Evolutionary conservation across 345 rosid genomes (phyloP).

Genomic region (Dovyalis caffra): DNA sequence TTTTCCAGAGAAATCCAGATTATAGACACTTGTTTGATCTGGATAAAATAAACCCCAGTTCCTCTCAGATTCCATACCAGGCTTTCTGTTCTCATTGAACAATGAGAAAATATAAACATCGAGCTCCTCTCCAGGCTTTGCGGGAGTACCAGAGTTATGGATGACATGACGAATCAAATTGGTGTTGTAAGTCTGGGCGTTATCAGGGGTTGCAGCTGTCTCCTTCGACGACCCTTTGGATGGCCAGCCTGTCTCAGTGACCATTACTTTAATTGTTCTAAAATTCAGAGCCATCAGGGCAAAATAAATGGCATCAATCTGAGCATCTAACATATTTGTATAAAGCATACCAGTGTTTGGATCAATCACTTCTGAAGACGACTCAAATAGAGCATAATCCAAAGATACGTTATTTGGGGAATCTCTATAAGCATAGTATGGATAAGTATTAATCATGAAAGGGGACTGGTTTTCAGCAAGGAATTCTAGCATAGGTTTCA

Average conservation of each 20-base stretch:
- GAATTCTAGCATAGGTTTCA: constrained; percentile 82
- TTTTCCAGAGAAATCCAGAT: constrained; percentile 77
- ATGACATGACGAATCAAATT: constrained; percentile 74
- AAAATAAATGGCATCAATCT: constrained; percentile 79
- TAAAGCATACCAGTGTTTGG: constrained; percentile 86
- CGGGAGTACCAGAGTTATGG: no score
- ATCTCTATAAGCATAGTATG: constrained; percentile 79
- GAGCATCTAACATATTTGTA: constrained; percentile 98
- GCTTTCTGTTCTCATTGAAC: constrained; percentile 84
- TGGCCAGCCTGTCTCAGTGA: constrained; percentile 96
- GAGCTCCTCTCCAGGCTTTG: constrained; percentile 62
- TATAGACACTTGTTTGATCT: constrained; percentile 78
- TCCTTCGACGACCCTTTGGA: constrained; percentile 81
- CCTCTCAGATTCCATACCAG: constrained; percentile 82
- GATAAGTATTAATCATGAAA: constrained; percentile 83
- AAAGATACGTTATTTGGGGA: constrained; percentile 75
- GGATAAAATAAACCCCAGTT: constrained; percentile 95
- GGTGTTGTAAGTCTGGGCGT: constrained; percentile 71
- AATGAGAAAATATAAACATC: constrained; percentile 79
- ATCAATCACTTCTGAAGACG: constrained; percentile 78
- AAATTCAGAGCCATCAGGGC: constrained; percentile 68
- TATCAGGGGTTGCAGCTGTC: constrained; percentile 85
- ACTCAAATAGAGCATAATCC: constrained; percentile 75
- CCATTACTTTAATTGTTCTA: constrained; percentile 86
- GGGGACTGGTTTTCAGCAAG: constrained; percentile 93